Evolutionary conservation across 2,329 filamentous ascomycete species (phyloP), one percentile per base, ranked within the genome.

Genomic region (Cadophora sp.): DNA sequence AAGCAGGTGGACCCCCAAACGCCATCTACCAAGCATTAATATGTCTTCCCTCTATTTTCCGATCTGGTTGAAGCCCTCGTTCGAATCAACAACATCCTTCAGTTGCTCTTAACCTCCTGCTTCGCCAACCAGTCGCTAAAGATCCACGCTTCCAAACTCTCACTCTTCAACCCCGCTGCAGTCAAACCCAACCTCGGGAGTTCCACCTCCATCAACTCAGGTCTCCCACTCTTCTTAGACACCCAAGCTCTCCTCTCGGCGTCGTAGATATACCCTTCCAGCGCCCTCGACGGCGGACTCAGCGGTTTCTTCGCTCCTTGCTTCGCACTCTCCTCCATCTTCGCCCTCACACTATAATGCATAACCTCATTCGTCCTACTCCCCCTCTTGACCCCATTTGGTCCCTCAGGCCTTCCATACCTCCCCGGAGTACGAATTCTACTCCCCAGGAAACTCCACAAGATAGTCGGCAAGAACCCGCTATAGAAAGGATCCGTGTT

Each of bases 91-190:
- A 18, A 1, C 13, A 30, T 16, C 36, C n/a, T 4, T 58, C 55
- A 58, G 4, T 27, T 43, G 8, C 36, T 43, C 36, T 43, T 58
- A 4, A 14, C 55, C 20, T 58, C 55, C 36, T 58, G 55, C 55
- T 43, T 58, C 55, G 39, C 20, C 33, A 58, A 24, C 55, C 55
- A 58, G 20, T 58, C 55, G 36, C 55, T 58, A 58, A 58, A 58
- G 5, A 58, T 43, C 55, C 55, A 58, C 3, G 55, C 55, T 20
- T 58, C 55, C 55, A 58, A 24, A 58, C 36, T 58, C 36, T 58
- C 55, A 24, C 55, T 58, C 13, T 58, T 8, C 36, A 22, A 20
- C 18, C 36, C 55, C 33, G 24, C 33, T 16, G 20, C 36, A 3
- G 2, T 18, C 20, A 24, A 3, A 4, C 27, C 55, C 20, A 27